Evolutionary conservation across 2,329 filamentous ascomycete genomes (phyloP).

Genomic region (Cytospora piceae): DNA sequence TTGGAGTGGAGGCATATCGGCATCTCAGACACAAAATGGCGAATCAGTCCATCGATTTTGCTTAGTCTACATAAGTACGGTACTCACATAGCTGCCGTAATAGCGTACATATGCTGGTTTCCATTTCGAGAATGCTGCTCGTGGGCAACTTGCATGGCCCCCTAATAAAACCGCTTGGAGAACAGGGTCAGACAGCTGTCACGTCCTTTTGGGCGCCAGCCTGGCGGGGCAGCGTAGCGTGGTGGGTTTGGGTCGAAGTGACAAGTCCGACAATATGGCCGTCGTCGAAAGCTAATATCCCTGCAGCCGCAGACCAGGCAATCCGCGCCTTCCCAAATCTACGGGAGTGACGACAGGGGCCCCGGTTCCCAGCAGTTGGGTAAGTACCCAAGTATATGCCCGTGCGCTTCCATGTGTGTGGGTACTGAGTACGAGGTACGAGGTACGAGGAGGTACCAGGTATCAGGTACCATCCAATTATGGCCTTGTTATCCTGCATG

Average conservation of each 20-base stretch:
- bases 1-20: background rate
- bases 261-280: background rate
- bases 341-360: conserved; percentile 16
- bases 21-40: conserved; percentile 3
- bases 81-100: too few relatives aligned
- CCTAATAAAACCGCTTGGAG: too few relatives aligned
- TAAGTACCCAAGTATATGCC: background rate
- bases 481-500: background rate
- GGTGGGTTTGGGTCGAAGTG: background rate
- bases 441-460: too few relatives aligned
- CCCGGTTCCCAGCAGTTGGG: background rate
- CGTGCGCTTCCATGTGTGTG: background rate
- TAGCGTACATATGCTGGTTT: background rate
- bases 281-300: conserved; percentile 5
- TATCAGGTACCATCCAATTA: background rate
- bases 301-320: conserved; percentile 20
- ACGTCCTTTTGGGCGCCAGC: too few relatives aligned
- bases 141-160: background rate
- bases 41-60: background rate
- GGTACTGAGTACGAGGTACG: background rate
- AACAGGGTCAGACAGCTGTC: too few relatives aligned
- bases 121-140: background rate
- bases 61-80: too few relatives aligned
- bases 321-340: conserved; percentile 13
- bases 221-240: too few relatives aligned